phyloP scores from a whole-genome alignment of 495 filamentous ascomycete species.

The Cercophora samala region DNA sequence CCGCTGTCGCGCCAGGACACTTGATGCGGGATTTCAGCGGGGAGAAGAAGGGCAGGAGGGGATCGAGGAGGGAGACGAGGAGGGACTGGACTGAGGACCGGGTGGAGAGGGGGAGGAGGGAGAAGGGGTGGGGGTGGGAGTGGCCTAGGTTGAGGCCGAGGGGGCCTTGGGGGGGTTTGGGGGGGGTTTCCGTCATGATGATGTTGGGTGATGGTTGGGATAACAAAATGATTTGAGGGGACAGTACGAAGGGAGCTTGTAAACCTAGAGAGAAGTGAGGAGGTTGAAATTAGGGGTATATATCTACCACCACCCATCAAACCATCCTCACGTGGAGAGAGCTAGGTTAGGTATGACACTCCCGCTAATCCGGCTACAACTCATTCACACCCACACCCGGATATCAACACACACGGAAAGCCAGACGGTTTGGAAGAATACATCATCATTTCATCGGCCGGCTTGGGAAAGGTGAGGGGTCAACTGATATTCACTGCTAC shows the following conservation, averaged over 20 bases:
- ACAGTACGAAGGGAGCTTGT: no score
- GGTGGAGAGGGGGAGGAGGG: constrained; percentile 43
- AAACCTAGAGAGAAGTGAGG: background rate
- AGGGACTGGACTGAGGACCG: constrained; percentile 57
- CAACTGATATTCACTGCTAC: background rate
- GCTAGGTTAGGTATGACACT: no score
- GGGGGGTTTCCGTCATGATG: background rate
- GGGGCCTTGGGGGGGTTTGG: constrained; percentile 11
- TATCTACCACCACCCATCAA: background rate
- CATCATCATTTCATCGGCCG: background rate
- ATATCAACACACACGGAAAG: no score
- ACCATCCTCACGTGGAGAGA: background rate
- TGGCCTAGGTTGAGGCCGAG: constrained; percentile 51
- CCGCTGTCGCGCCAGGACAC: constrained; percentile 60
- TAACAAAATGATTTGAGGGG: background rate
- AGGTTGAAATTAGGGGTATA: background rate
- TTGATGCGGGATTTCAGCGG: constrained; percentile 55
- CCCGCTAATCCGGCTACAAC: background rate
- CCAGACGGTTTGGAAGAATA: background rate
- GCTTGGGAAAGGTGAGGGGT: background rate
- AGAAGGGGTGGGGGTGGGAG: constrained; percentile 48
- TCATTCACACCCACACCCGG: background rate
- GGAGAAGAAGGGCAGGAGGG: constrained; percentile 62
- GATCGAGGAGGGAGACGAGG: constrained; percentile 58
- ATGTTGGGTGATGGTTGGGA: no score